Conservation (phyloP, 2,329 filamentous ascomycete species). For the Mollisia scopiformis region DNA sequence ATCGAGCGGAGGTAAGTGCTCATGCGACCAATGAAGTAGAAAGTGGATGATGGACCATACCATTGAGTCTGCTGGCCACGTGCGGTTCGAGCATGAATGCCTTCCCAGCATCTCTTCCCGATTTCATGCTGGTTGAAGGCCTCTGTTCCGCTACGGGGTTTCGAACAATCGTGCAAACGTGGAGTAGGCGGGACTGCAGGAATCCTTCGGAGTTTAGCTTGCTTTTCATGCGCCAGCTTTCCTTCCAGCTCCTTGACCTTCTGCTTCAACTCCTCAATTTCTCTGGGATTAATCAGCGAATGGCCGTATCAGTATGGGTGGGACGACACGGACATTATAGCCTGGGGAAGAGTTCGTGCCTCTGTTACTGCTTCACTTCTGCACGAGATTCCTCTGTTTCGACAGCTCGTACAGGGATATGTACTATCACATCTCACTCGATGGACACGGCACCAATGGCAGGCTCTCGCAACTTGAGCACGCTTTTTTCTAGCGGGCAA, state of each 20-base stretch:
- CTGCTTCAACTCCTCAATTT: constrained; percentile 42
- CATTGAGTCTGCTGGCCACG: constrained; percentile 42
- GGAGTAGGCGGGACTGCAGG: constrained; percentile 1
- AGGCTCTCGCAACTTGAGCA: constrained; percentile 39
- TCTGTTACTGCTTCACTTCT: constrained; percentile 39
- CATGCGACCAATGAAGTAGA: constrained; percentile 49
- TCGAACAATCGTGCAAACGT: not conserved
- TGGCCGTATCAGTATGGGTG: too few relatives aligned
- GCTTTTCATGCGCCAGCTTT: constrained; percentile 27
- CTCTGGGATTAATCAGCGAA: constrained; percentile 31
- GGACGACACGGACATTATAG: not conserved
- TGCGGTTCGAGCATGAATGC: constrained; percentile 42
- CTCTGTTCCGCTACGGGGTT: not conserved
- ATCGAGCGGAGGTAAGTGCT: constrained; percentile 39
- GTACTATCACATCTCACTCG: constrained; percentile 46
- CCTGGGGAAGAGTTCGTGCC: constrained; percentile 35
- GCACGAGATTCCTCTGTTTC: constrained; percentile 40
- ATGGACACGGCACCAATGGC: constrained; percentile 45
- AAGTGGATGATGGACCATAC: constrained; percentile 48
- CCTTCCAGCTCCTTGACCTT: constrained; percentile 38
- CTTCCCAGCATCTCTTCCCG: constrained; percentile 39
- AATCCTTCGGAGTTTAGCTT: constrained; percentile 13
- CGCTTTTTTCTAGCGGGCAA: constrained; percentile 18
- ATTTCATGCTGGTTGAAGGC: not conserved
- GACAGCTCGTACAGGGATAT: constrained; percentile 45